Base-by-base conservation (phyloP, 768 basidiomycete species). In the Serpula lacrymans region DNA sequence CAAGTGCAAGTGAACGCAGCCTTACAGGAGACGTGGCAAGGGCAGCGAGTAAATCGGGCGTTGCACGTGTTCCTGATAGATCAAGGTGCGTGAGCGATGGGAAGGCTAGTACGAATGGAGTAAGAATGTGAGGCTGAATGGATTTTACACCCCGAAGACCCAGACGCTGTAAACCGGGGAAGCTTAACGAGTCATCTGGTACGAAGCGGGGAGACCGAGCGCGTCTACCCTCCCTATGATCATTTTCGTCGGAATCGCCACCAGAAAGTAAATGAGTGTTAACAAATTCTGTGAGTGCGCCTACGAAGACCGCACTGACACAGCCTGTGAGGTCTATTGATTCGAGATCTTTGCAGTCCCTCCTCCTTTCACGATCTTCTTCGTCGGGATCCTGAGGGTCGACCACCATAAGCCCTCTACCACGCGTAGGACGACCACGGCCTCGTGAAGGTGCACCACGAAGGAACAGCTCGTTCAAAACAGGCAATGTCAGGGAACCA, bases 321-420 rank as follows among this genome's bases (percentile, higher is more conserved):
- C 95, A 97, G 51, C 94, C 95, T 5, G 94, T 97, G 38, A 98
- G 65, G 58, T 99, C 95, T 37, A 95, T 71, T 3, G 94, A 93
- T 58, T 91, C 82, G 3, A 99, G 68, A 39, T 88, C 82, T 50
- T 71, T 81, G 67, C 78, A 88, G 37, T 85, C 82, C 28, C 77
- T 60, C 50, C 83, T 75, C 37, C 88, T 71, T 42, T 89, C 84
- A 42, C 79, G 75, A 39, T 88, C 86, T 45, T 89, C 83, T 40
- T 85, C 86, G 39, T 92, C 88, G 2, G 64, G 62, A 42, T 87
- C 84, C 43, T 71, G 67, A 5, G 65, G 51, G 28, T 80, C 79
- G 12, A 63, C 68, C 14, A 61, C 48, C 21, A 72, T 59, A 8
- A 70, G 48, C 12, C 70, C 72, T 21, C 86, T 82, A 4, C 83